These are phyloP conservation scores for Saccharomyces pastorianus DNA, from an alignment of 1,139 yeast species.

Conservation along the genomic window DNA sequence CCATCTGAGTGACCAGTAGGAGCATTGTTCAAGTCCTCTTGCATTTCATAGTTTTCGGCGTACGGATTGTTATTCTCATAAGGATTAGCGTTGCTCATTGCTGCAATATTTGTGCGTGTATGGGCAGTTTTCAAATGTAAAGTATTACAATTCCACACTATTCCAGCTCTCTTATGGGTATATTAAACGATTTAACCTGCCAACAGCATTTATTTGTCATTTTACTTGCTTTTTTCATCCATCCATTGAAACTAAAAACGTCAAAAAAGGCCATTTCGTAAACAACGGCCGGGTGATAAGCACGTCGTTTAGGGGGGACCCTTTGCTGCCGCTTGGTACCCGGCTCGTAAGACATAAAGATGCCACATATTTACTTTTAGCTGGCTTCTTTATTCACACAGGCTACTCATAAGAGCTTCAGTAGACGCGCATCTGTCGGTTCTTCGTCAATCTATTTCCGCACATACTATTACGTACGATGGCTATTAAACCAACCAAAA, in stretches of 20 bases:
- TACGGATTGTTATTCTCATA: slow-evolving; percentile 13
- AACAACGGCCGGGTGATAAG: not conserved
- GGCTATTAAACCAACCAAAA: slow-evolving; percentile 7
- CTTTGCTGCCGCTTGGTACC: not conserved
- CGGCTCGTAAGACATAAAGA: not conserved
- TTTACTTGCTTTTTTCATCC: not conserved
- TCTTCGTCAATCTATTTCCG: not conserved
- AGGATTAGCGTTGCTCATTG: slow-evolving; percentile 16
- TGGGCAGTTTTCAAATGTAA: not conserved
- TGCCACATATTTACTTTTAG: not conserved
- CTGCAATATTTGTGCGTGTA: not conserved
- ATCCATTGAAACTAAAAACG: not conserved
- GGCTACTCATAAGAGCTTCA: not conserved
- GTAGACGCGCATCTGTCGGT: not conserved
- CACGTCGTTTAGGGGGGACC: not conserved
- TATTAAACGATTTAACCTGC: not conserved
- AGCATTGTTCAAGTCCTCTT: slow-evolving; percentile 9
- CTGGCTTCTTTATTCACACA: not conserved
- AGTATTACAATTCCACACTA: not conserved
- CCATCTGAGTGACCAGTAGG: not conserved
- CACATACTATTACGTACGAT: not conserved
- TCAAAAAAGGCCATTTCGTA: not conserved
- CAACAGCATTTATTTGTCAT: not conserved
- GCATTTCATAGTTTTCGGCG: slow-evolving; percentile 13
- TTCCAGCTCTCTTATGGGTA: not conserved